Evolutionary conservation across 2,329 filamentous ascomycete genomes (phyloP).

Genomic region (Juglanconis sp.): DNA sequence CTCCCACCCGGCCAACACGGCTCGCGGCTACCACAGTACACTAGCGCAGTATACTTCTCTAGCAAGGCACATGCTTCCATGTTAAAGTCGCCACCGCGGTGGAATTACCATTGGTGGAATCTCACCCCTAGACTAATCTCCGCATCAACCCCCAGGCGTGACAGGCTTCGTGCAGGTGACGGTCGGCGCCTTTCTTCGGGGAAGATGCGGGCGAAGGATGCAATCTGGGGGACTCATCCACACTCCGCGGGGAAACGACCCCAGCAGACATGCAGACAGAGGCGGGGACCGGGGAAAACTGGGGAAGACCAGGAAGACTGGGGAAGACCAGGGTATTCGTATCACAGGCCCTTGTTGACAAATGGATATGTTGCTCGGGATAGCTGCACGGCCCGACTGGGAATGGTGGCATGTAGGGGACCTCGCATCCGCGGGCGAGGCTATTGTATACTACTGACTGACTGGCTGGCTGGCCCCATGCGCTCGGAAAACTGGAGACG

Average conservation of each 20-base stretch:
- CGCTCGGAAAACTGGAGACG: constrained; percentile 1
- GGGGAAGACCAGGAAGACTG: background rate
- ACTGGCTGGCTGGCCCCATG: background rate
- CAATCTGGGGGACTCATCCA: background rate
- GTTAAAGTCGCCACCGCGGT: background rate
- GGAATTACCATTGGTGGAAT: background rate
- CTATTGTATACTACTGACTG: background rate
- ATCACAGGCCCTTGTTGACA: background rate
- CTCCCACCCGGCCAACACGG: too few relatives aligned
- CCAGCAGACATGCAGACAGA: background rate
- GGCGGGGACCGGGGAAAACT: background rate
- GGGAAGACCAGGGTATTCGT: background rate
- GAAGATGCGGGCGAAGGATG: background rate
- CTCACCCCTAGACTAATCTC: background rate
- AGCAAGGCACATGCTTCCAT: too few relatives aligned
- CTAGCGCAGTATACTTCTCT: too few relatives aligned
- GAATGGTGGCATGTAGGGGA: constrained; percentile 2
- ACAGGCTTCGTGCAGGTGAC: background rate
- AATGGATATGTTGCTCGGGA: background rate
- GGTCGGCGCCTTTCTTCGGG: background rate
- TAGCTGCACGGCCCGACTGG: background rate
- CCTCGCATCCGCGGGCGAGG: constrained; percentile 1
- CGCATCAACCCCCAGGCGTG: background rate
- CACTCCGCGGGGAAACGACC: background rate
- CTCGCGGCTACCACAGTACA: background rate